phyloP scores from a whole-genome alignment of 129 eudicot genomes.

The Tanacetum coccineum region DNA sequence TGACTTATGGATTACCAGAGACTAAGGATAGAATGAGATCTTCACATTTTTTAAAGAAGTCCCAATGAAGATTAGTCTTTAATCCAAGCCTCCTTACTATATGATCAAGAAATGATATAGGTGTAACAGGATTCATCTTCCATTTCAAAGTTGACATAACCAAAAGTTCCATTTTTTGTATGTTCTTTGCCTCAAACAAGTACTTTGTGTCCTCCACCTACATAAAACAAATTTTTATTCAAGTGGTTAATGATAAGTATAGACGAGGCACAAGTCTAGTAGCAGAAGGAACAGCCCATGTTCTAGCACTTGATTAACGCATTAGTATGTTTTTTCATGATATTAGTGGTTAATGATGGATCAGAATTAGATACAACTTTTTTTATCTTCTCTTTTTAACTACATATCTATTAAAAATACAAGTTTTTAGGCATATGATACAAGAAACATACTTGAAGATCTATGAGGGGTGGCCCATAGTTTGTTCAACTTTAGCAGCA shows the following conservation, averaged over 20 bases:
- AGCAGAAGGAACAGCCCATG: neutral
- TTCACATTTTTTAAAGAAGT: constrained; percentile 62
- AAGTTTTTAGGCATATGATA: neutral
- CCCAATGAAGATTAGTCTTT: constrained; percentile 47
- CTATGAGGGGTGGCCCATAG: constrained; percentile 72
- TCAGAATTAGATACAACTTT: neutral
- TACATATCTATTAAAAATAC: too few relatives aligned
- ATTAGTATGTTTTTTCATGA: too few relatives aligned
- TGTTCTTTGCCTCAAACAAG: constrained; percentile 66
- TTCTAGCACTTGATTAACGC: neutral
- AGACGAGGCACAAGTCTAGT: neutral
- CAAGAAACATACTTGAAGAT: constrained; percentile 66
- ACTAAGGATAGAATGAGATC: constrained; percentile 51
- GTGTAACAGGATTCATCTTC: constrained; percentile 94
- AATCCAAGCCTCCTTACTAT: constrained; percentile 75
- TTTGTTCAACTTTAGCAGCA: constrained; percentile 95
- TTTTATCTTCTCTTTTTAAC: too few relatives aligned
- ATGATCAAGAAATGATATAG: constrained; percentile 85
- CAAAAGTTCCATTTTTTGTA: constrained; percentile 81
- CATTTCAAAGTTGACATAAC: constrained; percentile 66
- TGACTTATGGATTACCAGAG: constrained; percentile 42
- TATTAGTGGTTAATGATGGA: neutral
- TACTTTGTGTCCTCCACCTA: constrained; percentile 60
- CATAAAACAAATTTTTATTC: neutral
- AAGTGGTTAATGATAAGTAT: constrained; percentile 8